Evolutionary conservation across 179 eudicot genomes (phyloP).

Genomic region (Carnegiea gigantea): DNA sequence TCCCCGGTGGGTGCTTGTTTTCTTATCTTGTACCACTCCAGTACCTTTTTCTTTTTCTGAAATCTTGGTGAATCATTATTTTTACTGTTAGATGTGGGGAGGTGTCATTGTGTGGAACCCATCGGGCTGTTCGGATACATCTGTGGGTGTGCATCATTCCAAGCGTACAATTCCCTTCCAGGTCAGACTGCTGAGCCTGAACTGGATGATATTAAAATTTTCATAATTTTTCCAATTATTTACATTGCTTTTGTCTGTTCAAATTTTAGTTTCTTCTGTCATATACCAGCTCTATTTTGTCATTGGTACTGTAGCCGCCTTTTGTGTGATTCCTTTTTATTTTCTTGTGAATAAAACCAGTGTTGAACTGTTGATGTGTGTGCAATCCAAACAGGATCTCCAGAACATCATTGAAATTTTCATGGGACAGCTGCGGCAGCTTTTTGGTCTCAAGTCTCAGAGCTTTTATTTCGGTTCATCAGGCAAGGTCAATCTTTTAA

Average conservation of each 20-base stretch:
- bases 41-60: constrained; percentile 5
- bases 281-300: neutral
- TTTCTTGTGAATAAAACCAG: neutral
- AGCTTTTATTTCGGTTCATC: constrained; percentile 60
- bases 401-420: constrained; percentile 68
- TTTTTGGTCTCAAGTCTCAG: constrained; percentile 82
- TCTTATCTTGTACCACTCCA: constrained; percentile 13
- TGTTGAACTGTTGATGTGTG: constrained; percentile 6
- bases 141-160: constrained; percentile 36
- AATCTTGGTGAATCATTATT: constrained; percentile 16
- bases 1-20: constrained; percentile 66
- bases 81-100: constrained; percentile 89
- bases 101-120: constrained; percentile 95
- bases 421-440: constrained; percentile 88
- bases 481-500: constrained; percentile 53
- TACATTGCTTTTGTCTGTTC: neutral
- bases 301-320: neutral
- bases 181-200: constrained; percentile 43
- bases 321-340: neutral
- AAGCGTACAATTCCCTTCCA: constrained; percentile 52
- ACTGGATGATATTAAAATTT: neutral
- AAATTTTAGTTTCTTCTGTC: constrained; percentile 6
- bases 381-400: constrained; percentile 51
- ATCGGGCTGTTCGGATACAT: constrained; percentile 55
- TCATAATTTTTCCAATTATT: neutral